phyloP scores from a whole-genome alignment of 1,284 basidiomycete genomes.

The Meripilus lineatus region DNA sequence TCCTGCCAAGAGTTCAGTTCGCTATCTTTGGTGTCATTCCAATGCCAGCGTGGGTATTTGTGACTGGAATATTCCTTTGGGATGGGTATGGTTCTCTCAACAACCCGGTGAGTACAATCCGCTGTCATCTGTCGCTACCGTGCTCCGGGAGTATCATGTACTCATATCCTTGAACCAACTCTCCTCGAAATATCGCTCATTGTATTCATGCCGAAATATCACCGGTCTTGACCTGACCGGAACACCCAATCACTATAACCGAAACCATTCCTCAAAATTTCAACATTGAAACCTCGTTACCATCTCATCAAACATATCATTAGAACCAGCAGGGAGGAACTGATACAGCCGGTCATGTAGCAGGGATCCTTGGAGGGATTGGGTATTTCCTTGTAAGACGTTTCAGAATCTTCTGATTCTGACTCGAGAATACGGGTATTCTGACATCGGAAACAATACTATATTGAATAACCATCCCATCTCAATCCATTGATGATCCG shows the following conservation, averaged over 20 bases:
- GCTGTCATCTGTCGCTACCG: constrained; percentile 1
- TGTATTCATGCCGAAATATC: constrained; percentile 10
- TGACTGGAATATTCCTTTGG: constrained; percentile 71
- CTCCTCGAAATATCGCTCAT: not conserved
- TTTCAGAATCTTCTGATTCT: constrained; percentile 3
- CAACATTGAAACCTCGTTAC: constrained; percentile 1
- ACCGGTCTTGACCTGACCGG: too few species aligned
- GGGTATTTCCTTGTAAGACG: constrained; percentile 41
- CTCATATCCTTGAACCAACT: too few species aligned
- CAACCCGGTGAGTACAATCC: constrained; percentile 35
- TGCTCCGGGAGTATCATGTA: too few species aligned
- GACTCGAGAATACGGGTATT: too few species aligned
- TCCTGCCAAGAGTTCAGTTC: constrained; percentile 66
- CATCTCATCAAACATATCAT: constrained; percentile 6
- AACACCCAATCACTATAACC: too few species aligned
- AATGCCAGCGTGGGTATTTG: constrained; percentile 77
- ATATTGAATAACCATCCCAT: too few species aligned
- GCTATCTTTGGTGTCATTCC: constrained; percentile 82
- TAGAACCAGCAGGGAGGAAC: constrained; percentile 42
- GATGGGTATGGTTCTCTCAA: constrained; percentile 49
- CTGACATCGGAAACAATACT: too few species aligned
- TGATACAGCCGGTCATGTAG: constrained; percentile 79
- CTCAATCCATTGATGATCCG: too few species aligned
- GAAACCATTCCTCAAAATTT: too few species aligned
- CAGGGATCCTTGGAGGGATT: constrained; percentile 69